Evolutionary conservation across 2,329 filamentous ascomycete species (phyloP).

Genomic region (Phoma herbarum): DNA sequence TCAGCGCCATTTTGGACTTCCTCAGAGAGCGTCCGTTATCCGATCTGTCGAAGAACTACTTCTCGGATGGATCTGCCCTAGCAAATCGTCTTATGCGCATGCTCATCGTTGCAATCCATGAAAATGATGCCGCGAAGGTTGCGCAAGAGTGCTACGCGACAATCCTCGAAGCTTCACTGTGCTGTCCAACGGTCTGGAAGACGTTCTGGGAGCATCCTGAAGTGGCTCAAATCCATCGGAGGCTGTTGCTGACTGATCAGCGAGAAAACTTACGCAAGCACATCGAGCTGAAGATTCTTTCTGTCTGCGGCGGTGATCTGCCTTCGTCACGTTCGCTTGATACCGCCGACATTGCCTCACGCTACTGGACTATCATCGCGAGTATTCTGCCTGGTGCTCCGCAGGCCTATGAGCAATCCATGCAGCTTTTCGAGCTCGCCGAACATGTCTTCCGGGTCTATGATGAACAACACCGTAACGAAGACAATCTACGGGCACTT

Average conservation of each 20-base stretch:
- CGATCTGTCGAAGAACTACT: conserved; percentile 45
- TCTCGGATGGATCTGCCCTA: conserved; percentile 40
- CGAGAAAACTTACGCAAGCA: conserved; percentile 37
- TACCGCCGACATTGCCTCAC: conserved; percentile 40
- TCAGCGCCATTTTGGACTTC: conserved; percentile 44
- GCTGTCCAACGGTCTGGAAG: conserved; percentile 47
- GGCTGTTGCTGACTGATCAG: conserved; percentile 41
- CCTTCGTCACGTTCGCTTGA: conserved; percentile 44
- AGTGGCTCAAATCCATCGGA: conserved; percentile 38
- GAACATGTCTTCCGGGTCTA: conserved; percentile 48
- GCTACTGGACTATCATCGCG: conserved; percentile 48
- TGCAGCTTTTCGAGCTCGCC: conserved; percentile 49
- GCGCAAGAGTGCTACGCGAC: conserved; percentile 41
- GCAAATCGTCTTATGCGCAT: conserved; percentile 45
- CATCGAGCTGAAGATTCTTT: conserved; percentile 43
- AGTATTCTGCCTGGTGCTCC: conserved; percentile 41
- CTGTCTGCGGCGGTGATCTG: conserved; percentile 47
- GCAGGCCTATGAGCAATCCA: conserved; percentile 34
- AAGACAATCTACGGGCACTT: conserved; percentile 40
- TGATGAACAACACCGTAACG: conserved; percentile 46
- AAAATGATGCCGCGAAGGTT: conserved; percentile 25
- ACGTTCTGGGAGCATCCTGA: conserved; percentile 40
- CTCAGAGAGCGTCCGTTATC: conserved; percentile 48
- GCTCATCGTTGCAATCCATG: conserved; percentile 32
- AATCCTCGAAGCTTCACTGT: conserved; percentile 50